These are phyloP conservation scores for Crithidia acanthocephali DNA, from an alignment of 208 protist species.

Conservation along the genomic window DNA sequence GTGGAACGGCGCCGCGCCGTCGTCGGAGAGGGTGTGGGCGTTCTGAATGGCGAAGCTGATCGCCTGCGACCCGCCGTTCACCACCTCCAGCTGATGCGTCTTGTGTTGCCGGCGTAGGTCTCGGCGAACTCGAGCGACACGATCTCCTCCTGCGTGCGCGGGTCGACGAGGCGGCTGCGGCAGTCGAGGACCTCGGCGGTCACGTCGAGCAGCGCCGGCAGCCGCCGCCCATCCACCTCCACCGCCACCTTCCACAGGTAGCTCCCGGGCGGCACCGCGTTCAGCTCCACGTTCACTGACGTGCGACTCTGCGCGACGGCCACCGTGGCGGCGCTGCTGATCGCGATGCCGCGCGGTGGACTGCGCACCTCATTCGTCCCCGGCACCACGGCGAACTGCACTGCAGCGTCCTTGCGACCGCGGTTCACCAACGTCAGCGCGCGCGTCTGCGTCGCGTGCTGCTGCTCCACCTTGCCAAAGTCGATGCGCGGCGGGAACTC, in stretches of 20 bases:
- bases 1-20: slow-evolving; percentile 67
- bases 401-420: slow-evolving; percentile 61
- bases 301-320: slow-evolving; percentile 48
- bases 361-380: not conserved
- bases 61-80: slow-evolving; percentile 73
- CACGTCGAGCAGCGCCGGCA: slow-evolving; percentile 44
- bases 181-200: slow-evolving; percentile 78
- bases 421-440: slow-evolving; percentile 70
- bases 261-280: slow-evolving; percentile 42
- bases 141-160: slow-evolving; percentile 53
- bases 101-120: slow-evolving; percentile 70
- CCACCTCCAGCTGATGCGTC: slow-evolving; percentile 53
- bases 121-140: slow-evolving; percentile 68
- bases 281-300: slow-evolving; percentile 63
- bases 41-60: slow-evolving; percentile 88
- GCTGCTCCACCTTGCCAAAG: slow-evolving; percentile 81
- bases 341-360: slow-evolving; percentile 17
- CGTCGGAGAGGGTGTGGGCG: slow-evolving; percentile 47
- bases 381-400: slow-evolving; percentile 33
- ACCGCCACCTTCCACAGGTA: slow-evolving; percentile 54
- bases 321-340: slow-evolving; percentile 24
- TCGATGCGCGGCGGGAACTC: slow-evolving; percentile 56
- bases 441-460: slow-evolving; percentile 44
- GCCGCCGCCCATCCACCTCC: slow-evolving; percentile 49
- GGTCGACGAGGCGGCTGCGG: slow-evolving; percentile 68